These are phyloP conservation scores for Hypoxylon rubiginosum DNA, from an alignment of 2,329 filamentous ascomycete genomes.

Conservation along the genomic window DNA sequence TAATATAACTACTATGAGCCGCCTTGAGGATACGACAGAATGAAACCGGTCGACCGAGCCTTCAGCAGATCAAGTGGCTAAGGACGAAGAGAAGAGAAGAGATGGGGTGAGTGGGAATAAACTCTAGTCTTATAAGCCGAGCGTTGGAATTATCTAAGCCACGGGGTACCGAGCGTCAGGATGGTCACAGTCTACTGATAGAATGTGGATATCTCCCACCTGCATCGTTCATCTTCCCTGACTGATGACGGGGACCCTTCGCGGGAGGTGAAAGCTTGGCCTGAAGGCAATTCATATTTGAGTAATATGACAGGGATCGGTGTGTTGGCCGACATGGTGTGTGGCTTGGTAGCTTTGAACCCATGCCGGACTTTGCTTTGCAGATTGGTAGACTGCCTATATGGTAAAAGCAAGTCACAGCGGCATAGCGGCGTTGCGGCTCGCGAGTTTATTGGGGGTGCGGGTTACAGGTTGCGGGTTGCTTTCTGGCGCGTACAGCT, in stretches of 20 bases:
- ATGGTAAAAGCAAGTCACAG: constrained; percentile 19
- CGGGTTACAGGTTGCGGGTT: constrained; percentile 4
- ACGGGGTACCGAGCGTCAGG: constrained; percentile 6
- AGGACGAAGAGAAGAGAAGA: constrained; percentile 19
- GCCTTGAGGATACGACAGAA: constrained; percentile 31
- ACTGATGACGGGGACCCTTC: background rate
- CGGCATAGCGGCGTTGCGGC: constrained; percentile 30
- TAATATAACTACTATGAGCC: constrained; percentile 27
- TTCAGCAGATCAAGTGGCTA: constrained; percentile 17
- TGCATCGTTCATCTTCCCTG: constrained; percentile 25
- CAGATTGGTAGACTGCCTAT: constrained; percentile 15
- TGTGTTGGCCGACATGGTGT: constrained; percentile 25
- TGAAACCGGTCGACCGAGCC: constrained; percentile 31
- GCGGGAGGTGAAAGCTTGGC: constrained; percentile 8
- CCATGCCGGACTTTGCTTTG: constrained; percentile 22
- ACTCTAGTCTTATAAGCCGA: constrained; percentile 35
- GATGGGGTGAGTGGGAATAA: constrained; percentile 16
- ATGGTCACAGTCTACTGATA: constrained; percentile 25
- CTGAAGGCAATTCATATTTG: constrained; percentile 26
- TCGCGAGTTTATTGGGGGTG: constrained; percentile 35
- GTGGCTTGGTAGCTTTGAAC: constrained; percentile 33
- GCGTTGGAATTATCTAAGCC: constrained; percentile 8
- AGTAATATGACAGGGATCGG: constrained; percentile 27
- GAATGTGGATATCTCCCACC: constrained; percentile 27
- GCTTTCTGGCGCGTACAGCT: constrained; percentile 26